These are phyloP conservation scores for Salix purpurea DNA, from an alignment of 345 rosid species.

Conservation along the genomic window DNA sequence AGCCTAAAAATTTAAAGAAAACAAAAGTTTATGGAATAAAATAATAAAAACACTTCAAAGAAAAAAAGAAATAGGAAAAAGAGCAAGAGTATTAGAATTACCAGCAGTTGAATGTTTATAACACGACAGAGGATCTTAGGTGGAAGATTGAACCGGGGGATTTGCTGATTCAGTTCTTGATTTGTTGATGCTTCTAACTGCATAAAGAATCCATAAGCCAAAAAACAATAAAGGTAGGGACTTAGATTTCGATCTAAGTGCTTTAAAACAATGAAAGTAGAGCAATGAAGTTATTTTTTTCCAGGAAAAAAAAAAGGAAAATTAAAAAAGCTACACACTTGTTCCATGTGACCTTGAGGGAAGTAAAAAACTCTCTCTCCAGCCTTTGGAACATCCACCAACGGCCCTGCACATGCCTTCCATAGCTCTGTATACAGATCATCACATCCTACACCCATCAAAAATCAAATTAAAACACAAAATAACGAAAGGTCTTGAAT, in stretches of 20 bases:
- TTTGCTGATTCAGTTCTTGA: conserved; percentile 65
- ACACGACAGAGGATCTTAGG: conserved; percentile 82
- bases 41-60: neutral
- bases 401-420: conserved; percentile 85
- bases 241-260: neutral
- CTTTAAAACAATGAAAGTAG: conserved; percentile 11
- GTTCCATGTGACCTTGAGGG: conserved; percentile 98
- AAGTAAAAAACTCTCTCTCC: conserved; percentile 70
- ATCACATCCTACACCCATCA: conserved; percentile 36
- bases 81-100: conserved; percentile 16
- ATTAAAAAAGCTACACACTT: conserved; percentile 34
- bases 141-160: conserved; percentile 63
- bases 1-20: conserved; percentile 48
- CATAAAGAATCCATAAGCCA: conserved; percentile 15
- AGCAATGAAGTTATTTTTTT: conserved; percentile 4
- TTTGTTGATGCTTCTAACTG: conserved; percentile 88
- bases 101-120: conserved; percentile 67
- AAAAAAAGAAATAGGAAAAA: neutral
- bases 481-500: neutral
- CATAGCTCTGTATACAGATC: conserved; percentile 66
- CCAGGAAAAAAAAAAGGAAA: neutral
- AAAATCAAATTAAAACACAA: conserved; percentile 4
- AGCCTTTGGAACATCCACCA: conserved; percentile 63
- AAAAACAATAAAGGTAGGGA: neutral
- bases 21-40: neutral